phyloP scores from a whole-genome alignment of 1,284 basidiomycete species.

The Trichosporon faecale region DNA sequence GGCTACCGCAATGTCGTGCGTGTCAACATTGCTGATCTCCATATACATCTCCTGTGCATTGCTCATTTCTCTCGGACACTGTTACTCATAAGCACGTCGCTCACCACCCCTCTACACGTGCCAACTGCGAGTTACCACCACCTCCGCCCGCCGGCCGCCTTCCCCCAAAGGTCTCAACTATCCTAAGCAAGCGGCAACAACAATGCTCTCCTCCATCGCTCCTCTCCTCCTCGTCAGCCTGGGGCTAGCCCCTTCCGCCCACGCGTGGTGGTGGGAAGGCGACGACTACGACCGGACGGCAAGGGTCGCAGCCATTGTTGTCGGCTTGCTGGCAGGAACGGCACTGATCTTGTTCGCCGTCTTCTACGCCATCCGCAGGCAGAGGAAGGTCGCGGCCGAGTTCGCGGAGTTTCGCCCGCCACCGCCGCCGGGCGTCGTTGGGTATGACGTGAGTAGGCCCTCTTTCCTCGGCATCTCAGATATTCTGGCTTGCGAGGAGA shows the following conservation, averaged over 20 bases:
- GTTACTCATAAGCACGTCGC: too few relatives aligned
- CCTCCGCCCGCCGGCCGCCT: too few relatives aligned
- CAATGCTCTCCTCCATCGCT: background rate
- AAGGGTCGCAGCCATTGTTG: background rate
- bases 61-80: too few relatives aligned
- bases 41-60: too few relatives aligned
- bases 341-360: background rate
- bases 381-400: background rate
- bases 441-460: background rate
- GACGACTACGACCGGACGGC: background rate
- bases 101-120: too few relatives aligned
- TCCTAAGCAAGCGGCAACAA: too few relatives aligned
- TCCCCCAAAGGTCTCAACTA: too few relatives aligned
- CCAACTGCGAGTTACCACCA: too few relatives aligned
- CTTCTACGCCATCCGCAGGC: background rate
- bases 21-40: too few relatives aligned
- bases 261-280: background rate
- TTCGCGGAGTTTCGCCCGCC: background rate
- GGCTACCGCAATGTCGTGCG: too few relatives aligned
- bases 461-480: background rate
- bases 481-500: too few relatives aligned
- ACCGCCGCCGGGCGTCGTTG: background rate
- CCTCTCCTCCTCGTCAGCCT: background rate
- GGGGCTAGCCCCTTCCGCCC: background rate
- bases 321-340: background rate